Base-by-base conservation (phyloP, 768 basidiomycete species). In the Trametes sanguinea region DNA sequence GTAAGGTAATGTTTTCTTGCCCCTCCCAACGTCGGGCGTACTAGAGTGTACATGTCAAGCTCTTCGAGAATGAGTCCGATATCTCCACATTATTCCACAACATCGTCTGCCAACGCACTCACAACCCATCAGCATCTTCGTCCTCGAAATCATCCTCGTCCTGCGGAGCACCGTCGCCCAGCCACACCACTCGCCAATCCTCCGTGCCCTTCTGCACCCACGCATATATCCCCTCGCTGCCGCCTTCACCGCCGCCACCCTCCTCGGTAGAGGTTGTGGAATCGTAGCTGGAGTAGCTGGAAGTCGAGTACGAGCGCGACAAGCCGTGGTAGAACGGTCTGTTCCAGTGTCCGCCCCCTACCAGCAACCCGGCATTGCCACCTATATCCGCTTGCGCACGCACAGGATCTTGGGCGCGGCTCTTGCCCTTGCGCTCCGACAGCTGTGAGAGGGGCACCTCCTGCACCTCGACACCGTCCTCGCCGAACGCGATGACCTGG, bases 161-260 rank as follows among this genome's bases (percentile, higher is more conserved):
- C 68, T 74, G 56, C 57, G 75, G 40, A 70, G 73, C 66, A 76
- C 76, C 22, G 22, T 89, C 89, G 0, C 92, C 92, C 9, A 92
- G 75, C 92, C 92, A 94, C 69, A 94, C 86, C 11, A 94, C 83
- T 22, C 92, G 78, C 82, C 86, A 94, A 68, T 94, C 92, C 56
- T 85, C 83, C 3, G 78, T 63, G 14, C 87, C 91, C 68, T 87
- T 91, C 66, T 84, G 76, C 74, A 85, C 80, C 91, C 92, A 93
- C 0, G 83, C 91, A 71, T 94, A 94, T 5, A 89, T 74, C 6
- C 92, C 92, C 60, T 87, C 79, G 59, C 86, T 84, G 22, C 73
- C 75, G 80, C 70, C 85, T 69, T 67, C 75, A 71, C 42, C 51
- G 30, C 75, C 76, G 1, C 73, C 60, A 7, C 85, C 67, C 50